phyloP scores from a whole-genome alignment of 202 grass and related monocot species.

The Digitaria exilis region DNA sequence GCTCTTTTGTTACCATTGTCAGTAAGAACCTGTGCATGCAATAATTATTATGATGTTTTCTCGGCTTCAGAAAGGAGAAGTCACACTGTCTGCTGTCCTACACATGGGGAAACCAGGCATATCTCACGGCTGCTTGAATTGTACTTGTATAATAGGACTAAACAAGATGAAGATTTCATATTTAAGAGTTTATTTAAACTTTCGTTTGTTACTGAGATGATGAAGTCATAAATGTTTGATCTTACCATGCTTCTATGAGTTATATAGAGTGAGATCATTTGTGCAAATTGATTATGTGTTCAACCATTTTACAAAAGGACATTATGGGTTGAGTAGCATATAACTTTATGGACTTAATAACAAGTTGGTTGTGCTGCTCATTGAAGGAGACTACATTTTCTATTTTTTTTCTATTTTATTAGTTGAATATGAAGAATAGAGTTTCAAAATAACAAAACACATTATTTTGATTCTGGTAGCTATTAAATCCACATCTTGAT shows the following conservation, averaged over 20 bases:
- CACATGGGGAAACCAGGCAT: background rate
- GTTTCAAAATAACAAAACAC: too few relatives aligned
- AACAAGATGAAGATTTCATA: background rate
- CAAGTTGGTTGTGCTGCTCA: background rate
- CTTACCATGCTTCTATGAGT: background rate
- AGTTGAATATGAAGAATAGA: background rate
- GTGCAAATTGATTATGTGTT: background rate
- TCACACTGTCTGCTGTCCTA: background rate
- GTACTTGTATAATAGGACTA: background rate
- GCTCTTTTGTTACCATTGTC: background rate
- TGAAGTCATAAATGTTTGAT: background rate
- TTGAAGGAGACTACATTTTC: background rate
- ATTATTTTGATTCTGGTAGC: background rate
- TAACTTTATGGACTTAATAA: background rate
- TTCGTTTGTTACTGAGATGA: background rate
- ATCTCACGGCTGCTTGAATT: background rate
- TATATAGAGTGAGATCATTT: background rate
- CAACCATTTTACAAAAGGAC: background rate
- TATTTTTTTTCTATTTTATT: too few relatives aligned
- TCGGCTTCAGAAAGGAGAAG: background rate
- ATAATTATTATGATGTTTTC: background rate
- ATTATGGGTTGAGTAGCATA: background rate
- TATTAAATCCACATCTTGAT: background rate
- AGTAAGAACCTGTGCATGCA: background rate
- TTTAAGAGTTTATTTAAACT: background rate